phyloP scores from a whole-genome alignment of 306 rosid genomes.

The Senna tora region DNA sequence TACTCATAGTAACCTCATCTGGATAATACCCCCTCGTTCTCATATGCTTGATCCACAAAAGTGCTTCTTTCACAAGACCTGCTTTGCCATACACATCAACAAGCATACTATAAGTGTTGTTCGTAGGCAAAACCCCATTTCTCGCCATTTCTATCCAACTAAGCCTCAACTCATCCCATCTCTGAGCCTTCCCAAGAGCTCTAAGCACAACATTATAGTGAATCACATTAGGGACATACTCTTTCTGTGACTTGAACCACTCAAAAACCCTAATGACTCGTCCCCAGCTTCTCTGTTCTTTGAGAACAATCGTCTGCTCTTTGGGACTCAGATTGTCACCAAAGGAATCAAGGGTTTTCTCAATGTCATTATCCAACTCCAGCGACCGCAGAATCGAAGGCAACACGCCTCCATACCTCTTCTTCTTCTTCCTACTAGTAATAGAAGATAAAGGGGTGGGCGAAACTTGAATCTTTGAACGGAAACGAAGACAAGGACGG shows the following conservation, averaged over 20 bases:
- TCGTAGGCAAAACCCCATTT: slow-evolving; percentile 60
- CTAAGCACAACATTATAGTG: slow-evolving; percentile 90
- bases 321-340: slow-evolving; percentile 50
- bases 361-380: slow-evolving; percentile 46
- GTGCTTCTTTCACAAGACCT: slow-evolving; percentile 77
- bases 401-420: slow-evolving; percentile 54
- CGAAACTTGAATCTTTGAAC: slow-evolving; percentile 45
- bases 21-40: slow-evolving; percentile 68
- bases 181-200: slow-evolving; percentile 69
- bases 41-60: slow-evolving; percentile 92
- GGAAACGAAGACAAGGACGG: slow-evolving; percentile 40
- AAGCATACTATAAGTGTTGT: slow-evolving; percentile 79
- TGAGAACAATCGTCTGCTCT: slow-evolving; percentile 76
- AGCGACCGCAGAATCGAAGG: slow-evolving; percentile 60
- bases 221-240: slow-evolving; percentile 74
- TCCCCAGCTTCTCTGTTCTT: slow-evolving; percentile 67
- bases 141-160: slow-evolving; percentile 87
- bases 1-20: slow-evolving; percentile 91
- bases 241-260: slow-evolving; percentile 69
- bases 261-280: slow-evolving; percentile 59
- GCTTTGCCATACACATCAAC: slow-evolving; percentile 87
- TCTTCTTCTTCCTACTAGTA: slow-evolving; percentile 50
- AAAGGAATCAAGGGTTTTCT: slow-evolving; percentile 51
- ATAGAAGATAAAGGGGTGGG: slow-evolving; percentile 40
- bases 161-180: slow-evolving; percentile 80